phyloP scores from a whole-genome alignment of 73 alveolate species.

The Paramecium sexaurelia region DNA sequence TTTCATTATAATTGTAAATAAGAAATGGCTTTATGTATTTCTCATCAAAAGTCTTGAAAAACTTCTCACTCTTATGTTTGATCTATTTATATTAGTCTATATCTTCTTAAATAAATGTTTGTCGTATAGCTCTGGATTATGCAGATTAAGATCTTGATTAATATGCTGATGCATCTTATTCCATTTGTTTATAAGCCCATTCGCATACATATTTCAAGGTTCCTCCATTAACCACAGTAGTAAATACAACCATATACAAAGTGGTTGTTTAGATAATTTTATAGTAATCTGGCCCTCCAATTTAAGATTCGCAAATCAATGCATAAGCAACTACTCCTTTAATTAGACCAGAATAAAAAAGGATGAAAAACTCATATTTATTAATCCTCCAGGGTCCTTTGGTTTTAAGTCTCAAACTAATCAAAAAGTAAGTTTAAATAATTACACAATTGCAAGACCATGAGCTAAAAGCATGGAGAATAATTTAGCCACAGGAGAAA shows the following conservation, averaged over 20 bases:
- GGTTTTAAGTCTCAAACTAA: conserved; percentile 50
- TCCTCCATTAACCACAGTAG: conserved; percentile 60
- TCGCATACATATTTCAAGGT: conserved; percentile 21
- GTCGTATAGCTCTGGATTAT: background rate
- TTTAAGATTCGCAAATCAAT: conserved; percentile 56
- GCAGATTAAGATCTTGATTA: background rate
- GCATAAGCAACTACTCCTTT: conserved; percentile 95
- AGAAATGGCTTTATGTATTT: conserved; percentile 54
- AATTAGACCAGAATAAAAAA: conserved; percentile 86
- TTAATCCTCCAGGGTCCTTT: conserved; percentile 65
- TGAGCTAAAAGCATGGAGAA: background rate
- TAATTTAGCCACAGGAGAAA: conserved; percentile 7
- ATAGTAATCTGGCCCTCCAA: background rate
- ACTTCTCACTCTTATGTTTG: conserved; percentile 49
- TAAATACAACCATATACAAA: conserved; percentile 24
- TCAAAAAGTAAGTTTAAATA: background rate
- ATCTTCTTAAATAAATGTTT: conserved; percentile 41
- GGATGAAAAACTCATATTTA: conserved; percentile 69
- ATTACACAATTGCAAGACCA: conserved; percentile 38
- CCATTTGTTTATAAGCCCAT: conserved; percentile 32
- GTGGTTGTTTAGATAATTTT: conserved; percentile 50
- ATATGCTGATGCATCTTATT: background rate
- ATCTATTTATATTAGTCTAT: background rate
- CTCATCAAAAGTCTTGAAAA: conserved; percentile 61
- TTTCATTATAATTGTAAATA: conserved; percentile 27